These are phyloP conservation scores for Trichoderma atroviride DNA, from an alignment of 2,329 filamentous ascomycete species.

Conservation along the genomic window DNA sequence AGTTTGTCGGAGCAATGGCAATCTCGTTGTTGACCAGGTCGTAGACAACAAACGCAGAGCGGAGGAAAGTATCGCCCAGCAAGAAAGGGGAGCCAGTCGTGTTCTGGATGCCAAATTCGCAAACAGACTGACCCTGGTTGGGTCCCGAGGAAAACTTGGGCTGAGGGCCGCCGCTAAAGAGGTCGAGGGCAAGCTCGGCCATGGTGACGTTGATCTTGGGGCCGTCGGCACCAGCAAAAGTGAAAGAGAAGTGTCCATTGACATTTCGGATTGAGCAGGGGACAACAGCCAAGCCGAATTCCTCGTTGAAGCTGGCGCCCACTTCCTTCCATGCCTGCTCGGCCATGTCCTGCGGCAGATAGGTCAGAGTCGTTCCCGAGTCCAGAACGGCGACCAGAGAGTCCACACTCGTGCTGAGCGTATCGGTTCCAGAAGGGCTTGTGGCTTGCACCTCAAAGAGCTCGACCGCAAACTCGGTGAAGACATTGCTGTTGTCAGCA, in stretches of 20 bases:
- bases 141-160: conserved; percentile 45
- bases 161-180: conserved; percentile 40
- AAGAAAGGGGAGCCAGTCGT: conserved; percentile 47
- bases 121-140: conserved; percentile 51
- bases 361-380: conserved; percentile 73
- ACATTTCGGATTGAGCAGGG: conserved; percentile 53
- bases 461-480: conserved; percentile 52
- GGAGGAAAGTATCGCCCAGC: conserved; percentile 61
- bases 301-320: conserved; percentile 50
- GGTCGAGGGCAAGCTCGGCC: conserved; percentile 58
- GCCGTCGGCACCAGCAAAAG: conserved; percentile 52
- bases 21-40: conserved; percentile 62
- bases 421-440: conserved; percentile 54
- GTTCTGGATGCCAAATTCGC: conserved; percentile 61
- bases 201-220: conserved; percentile 56
- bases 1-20: conserved; percentile 57
- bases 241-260: conserved; percentile 56
- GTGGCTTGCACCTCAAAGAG: conserved; percentile 52
- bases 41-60: conserved; percentile 63
- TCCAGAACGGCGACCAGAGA: conserved; percentile 69
- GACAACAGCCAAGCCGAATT: conserved; percentile 47
- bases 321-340: conserved; percentile 56
- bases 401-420: conserved; percentile 45
- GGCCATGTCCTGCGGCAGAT: conserved; percentile 65
- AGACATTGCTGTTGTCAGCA: conserved; percentile 46